Percentiles rank a stretch among this genome's conserved stretches.
Evolutionary conservation across 1,284 basidiomycete genomes (phyloP).

Genomic region (Termitomyces sp.): DNA sequence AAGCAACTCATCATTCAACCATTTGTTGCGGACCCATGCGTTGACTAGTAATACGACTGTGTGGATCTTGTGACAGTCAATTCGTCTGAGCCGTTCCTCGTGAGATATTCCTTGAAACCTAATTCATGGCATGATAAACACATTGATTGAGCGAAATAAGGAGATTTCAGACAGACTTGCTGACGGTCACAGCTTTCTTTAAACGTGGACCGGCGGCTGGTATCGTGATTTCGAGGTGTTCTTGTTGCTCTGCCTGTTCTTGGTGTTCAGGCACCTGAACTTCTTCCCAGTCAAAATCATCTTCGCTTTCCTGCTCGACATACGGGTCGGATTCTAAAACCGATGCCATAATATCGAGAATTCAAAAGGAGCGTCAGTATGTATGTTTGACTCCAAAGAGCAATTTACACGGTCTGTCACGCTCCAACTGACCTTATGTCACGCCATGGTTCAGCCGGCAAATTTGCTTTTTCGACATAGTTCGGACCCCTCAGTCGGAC

Average conservation of each 20-base stretch:
- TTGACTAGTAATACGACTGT: conserved; percentile 77
- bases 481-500: too few relatives aligned
- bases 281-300: conserved; percentile 61
- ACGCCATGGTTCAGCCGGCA: too few relatives aligned
- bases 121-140: conserved; percentile 15
- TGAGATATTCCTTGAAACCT: conserved; percentile 50
- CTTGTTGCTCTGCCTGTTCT: conserved; percentile 27
- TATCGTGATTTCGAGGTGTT: conserved; percentile 54
- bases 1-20: conserved; percentile 80
- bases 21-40: conserved; percentile 74
- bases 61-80: conserved; percentile 85
- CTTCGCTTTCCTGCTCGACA: conserved; percentile 35
- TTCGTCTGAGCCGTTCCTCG: conserved; percentile 66
- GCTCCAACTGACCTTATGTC: conserved; percentile 8
- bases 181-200: conserved; percentile 28
- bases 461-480: too few relatives aligned
- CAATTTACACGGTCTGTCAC: conserved; percentile 15
- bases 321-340: conserved; percentile 11
- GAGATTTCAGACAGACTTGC: conserved; percentile 26
- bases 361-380: not conserved
- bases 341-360: conserved; percentile 13
- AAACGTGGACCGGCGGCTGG: conserved; percentile 29
- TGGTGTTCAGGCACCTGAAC: conserved; percentile 40
- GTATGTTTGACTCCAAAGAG: conserved; percentile 1
- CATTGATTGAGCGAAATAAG: conserved; percentile 5